phyloP scores from a whole-genome alignment of 1,139 yeast genomes.

The Hemisphaericaspora subhashii region DNA sequence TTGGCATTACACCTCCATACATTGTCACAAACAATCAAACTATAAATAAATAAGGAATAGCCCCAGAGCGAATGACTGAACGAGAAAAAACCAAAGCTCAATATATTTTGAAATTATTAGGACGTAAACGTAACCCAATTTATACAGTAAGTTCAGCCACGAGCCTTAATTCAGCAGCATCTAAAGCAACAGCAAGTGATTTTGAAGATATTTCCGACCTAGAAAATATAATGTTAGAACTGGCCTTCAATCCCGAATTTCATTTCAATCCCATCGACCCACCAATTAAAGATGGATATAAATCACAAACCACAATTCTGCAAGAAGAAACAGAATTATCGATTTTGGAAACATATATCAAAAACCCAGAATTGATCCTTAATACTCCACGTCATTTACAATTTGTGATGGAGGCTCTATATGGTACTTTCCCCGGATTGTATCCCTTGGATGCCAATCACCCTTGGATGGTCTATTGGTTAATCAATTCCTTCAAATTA shows the following conservation, averaged over 20 bases:
- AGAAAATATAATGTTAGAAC: not conserved
- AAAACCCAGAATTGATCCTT: constrained; percentile 14
- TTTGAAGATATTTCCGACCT: constrained; percentile 3
- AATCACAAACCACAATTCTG: constrained; percentile 35
- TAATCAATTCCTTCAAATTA: constrained; percentile 48
- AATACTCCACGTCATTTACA: constrained; percentile 19
- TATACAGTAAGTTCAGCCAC: not conserved
- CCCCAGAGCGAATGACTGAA: too few relatives aligned
- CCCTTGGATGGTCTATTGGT: constrained; percentile 91
- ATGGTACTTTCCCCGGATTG: constrained; percentile 46
- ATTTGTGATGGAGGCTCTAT: constrained; percentile 30
- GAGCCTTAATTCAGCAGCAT: not conserved
- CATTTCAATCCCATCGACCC: constrained; percentile 6
- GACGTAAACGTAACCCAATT: constrained; percentile 1
- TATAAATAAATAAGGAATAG: too few relatives aligned
- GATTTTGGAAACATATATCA: constrained; percentile 23
- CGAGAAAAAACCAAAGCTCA: constrained; percentile 1
- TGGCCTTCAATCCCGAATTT: constrained; percentile 2
- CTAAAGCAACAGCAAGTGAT: not conserved
- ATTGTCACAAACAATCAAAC: too few relatives aligned
- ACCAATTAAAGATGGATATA: constrained; percentile 16
- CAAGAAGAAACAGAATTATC: constrained; percentile 43
- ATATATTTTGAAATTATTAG: not conserved
- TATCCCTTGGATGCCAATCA: constrained; percentile 79
- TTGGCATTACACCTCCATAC: too few relatives aligned